Base-by-base conservation (phyloP, 2,329 filamentous ascomycete genomes). In the Xylariaceae sp. region DNA sequence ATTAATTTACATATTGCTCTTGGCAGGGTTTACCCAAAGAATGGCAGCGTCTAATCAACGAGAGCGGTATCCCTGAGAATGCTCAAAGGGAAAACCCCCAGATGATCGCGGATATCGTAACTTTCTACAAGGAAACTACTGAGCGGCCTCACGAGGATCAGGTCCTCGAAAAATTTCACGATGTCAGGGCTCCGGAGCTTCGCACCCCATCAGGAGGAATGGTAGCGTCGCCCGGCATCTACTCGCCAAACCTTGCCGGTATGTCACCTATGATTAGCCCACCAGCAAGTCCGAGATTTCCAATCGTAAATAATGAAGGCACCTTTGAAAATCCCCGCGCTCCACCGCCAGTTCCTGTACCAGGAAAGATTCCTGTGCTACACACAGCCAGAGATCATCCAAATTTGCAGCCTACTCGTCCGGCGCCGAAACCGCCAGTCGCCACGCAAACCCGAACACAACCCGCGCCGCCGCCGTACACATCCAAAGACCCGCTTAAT, bases 321-420 rank as follows among this genome's bases (percentile, higher is more conserved):
- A 97, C 90, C 76, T 99, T 97, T 72, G 94, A 97, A 74, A 97
- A 99, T 68, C 94, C 94, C 46, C 84, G 94, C 67, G 89, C 92
- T 16, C 89, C 94, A 37, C 94, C 94, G 59, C 94, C 92, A 10
- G 88, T 96, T 56, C 92, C 92, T 54, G 69, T 80, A 67, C 70
- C 72, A 43, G 77, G 76, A 46, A 73, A 78, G 54, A 73, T 71
- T 54, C 74, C 71, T 42, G 68, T 74, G 30, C 51, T 65, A 47
- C 62, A 68, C 43, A 73, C 75, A 40, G 68, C 72, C 52, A 80
- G 81, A 68, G 81, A 83, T 59, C 65, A 67, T 53, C 69, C 79
- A 57, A 80, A 80, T 57, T 75, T 91, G 65, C 79, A 95, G 67
- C 92, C 94, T 47, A 88, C 84, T 65, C 84, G 94, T 56, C 88